Percentiles rank a stretch among this genome's conserved stretches.
Conservation (phyloP, 371 early-diverging fungal genomes). For the Actinomortierella wolfii region DNA sequence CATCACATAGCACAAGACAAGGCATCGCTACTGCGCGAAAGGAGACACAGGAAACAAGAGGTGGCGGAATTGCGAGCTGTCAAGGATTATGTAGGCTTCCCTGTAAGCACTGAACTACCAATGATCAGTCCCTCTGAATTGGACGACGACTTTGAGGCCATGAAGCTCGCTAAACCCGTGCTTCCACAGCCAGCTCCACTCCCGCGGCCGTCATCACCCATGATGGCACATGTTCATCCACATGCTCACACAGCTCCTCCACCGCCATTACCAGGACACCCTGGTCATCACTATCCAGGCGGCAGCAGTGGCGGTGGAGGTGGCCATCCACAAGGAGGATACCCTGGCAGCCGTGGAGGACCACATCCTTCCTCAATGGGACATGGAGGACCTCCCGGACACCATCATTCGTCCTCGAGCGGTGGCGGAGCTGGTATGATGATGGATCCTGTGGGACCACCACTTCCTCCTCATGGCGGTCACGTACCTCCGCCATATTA, state of each 20-base stretch:
- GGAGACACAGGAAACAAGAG: constrained; percentile 48
- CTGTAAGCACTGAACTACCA: constrained; percentile 49
- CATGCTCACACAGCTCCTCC: too few species aligned
- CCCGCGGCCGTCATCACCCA: too few species aligned
- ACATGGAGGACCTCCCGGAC: neutral
- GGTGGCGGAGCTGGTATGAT: constrained; percentile 9
- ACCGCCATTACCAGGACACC: too few species aligned
- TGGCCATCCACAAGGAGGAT: too few species aligned
- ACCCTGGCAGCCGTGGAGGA: too few species aligned
- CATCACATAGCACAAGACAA: constrained; percentile 30
- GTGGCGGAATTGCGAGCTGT: constrained; percentile 52
- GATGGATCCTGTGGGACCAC: constrained; percentile 48
- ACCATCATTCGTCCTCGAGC: constrained; percentile 1
- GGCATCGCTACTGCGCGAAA: constrained; percentile 42
- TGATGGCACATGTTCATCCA: too few species aligned
- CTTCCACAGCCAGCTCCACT: too few species aligned
- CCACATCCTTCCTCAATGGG: too few species aligned
- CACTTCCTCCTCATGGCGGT: constrained; percentile 47
- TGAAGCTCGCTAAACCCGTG: constrained; percentile 31
- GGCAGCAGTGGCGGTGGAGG: too few species aligned
- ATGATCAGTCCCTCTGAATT: constrained; percentile 49
- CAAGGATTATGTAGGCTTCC: constrained; percentile 54
- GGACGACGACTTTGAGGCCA: constrained; percentile 51
- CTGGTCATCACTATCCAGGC: too few species aligned
- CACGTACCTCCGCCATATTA: constrained; percentile 29